Conservation (phyloP, 2,329 filamentous ascomycete species). For the Trichophyton simii region DNA sequence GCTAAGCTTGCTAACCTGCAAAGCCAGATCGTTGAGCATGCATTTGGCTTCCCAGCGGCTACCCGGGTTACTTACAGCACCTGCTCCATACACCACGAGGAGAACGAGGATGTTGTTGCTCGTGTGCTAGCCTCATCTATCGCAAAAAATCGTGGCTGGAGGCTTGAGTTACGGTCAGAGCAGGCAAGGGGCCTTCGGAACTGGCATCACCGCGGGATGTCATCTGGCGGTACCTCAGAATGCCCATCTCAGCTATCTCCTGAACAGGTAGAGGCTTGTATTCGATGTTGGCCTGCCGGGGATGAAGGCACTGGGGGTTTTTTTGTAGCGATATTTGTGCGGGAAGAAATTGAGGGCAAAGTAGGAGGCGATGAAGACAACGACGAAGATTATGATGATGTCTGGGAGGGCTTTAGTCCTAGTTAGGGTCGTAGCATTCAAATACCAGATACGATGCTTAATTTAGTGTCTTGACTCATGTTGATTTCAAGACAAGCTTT, state of each 20-base stretch:
- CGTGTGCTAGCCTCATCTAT: constrained; percentile 55
- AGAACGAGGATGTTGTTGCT: constrained; percentile 79
- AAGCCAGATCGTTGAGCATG: constrained; percentile 66
- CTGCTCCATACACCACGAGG: constrained; percentile 73
- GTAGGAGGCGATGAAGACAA: not conserved
- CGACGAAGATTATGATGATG: not conserved
- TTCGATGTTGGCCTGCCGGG: constrained; percentile 70
- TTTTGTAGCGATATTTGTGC: constrained; percentile 78
- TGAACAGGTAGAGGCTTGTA: constrained; percentile 54
- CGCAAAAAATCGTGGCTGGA: constrained; percentile 60
- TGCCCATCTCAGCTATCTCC: constrained; percentile 22
- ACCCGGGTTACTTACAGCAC: constrained; percentile 79
- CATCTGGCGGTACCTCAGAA: constrained; percentile 10
- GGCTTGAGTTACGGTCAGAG: constrained; percentile 54
- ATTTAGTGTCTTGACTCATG: too few relatives aligned
- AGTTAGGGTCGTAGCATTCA: not conserved
- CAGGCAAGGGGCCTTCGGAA: constrained; percentile 64
- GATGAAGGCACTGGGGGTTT: constrained; percentile 84
- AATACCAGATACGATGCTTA: too few relatives aligned
- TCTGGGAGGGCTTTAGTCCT: not conserved
- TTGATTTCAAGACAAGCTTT: too few relatives aligned
- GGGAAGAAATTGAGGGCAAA: constrained; percentile 33
- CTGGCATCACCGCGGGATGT: constrained; percentile 57
- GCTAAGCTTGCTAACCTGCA: constrained; percentile 69
- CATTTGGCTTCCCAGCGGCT: constrained; percentile 66